These are phyloP conservation scores for Alternaria triticimaculans DNA, from an alignment of 2,329 filamentous ascomycete genomes.

Conservation along the genomic window DNA sequence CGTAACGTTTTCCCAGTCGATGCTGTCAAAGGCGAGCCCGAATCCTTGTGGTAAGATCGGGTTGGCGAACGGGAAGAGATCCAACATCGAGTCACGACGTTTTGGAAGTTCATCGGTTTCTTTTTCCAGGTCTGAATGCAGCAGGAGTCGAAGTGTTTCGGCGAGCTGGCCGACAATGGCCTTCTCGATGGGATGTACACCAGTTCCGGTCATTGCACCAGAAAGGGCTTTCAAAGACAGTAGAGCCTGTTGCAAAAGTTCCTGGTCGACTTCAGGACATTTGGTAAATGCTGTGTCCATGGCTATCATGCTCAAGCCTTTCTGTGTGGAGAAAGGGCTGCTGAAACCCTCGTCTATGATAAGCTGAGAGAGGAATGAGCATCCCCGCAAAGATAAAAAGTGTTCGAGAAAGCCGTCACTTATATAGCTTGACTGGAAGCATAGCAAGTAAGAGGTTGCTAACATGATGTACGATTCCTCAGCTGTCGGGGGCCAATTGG, in stretches of 20 bases:
- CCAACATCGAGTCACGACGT: background rate
- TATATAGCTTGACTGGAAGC: conserved; percentile 28
- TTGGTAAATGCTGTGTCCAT: conserved; percentile 13
- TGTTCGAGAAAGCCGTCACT: conserved; percentile 27
- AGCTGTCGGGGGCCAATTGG: conserved; percentile 26
- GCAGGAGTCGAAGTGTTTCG: conserved; percentile 15
- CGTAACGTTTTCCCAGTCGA: conserved; percentile 16
- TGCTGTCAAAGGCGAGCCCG: background rate
- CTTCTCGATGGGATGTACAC: conserved; percentile 16
- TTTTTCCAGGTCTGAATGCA: background rate
- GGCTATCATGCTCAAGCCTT: conserved; percentile 5
- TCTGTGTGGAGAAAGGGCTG: conserved; percentile 20
- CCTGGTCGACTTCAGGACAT: conserved; percentile 19
- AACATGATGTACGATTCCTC: conserved; percentile 35
- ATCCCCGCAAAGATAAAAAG: conserved; percentile 28
- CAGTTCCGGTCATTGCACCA: background rate
- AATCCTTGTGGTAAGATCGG: conserved; percentile 11
- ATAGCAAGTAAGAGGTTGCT: conserved; percentile 29
- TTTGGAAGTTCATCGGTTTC: background rate
- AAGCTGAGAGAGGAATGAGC: conserved; percentile 23
- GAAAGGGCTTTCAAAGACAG: conserved; percentile 16
- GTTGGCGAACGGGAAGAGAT: conserved; percentile 3
- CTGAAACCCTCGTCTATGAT: conserved; percentile 18
- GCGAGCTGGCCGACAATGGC: conserved; percentile 20
- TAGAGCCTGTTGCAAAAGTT: conserved; percentile 15